A percentile compares a stretch with the other conserved stretches of the same genome.
Conservation (phyloP, 768 basidiomycete species). For the Phlebiopsis gigantea region DNA sequence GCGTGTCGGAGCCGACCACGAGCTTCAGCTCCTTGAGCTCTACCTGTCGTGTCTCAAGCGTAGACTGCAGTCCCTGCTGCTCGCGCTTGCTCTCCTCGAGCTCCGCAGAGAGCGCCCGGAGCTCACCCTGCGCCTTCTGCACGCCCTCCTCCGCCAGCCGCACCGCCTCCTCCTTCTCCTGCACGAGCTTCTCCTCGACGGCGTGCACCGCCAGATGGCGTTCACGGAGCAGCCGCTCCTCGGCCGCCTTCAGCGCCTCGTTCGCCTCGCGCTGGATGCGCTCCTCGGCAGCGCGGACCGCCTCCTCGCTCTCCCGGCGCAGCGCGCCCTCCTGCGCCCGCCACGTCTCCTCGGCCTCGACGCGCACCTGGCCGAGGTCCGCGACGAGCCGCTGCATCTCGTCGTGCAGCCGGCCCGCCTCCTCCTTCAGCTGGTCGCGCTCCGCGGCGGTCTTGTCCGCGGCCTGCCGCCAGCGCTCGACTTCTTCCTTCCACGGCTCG, state of each 20-base stretch:
- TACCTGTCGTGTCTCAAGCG: constrained; percentile 4
- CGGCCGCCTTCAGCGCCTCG: not conserved
- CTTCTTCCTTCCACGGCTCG: constrained; percentile 14
- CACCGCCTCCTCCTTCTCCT: not conserved
- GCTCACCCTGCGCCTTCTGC: not conserved
- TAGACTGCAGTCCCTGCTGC: not conserved
- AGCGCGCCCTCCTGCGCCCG: constrained; percentile 10
- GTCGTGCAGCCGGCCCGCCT: constrained; percentile 9
- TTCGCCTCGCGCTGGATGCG: not conserved
- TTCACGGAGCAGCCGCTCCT: not conserved
- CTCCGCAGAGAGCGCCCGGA: not conserved
- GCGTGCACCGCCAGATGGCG: not conserved
- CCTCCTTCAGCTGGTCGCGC: constrained; percentile 8
- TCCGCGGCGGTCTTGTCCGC: constrained; percentile 14
- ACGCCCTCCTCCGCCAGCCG: not conserved
- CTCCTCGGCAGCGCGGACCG: not conserved
- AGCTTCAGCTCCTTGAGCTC: constrained; percentile 5
- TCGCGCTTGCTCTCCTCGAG: constrained; percentile 4
- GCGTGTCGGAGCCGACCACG: constrained; percentile 6
- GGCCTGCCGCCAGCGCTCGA: constrained; percentile 10
- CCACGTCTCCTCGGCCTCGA: constrained; percentile 12
- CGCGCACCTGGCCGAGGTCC: constrained; percentile 12
- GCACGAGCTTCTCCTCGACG: not conserved
- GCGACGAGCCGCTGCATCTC: constrained; percentile 13
- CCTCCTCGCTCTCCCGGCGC: constrained; percentile 1